A percentile compares a stretch with the other conserved stretches of the same genome.
These are phyloP conservation scores for Coccomyxa sp. DNA, from an alignment of 139 green algal genomes.

Conservation along the genomic window DNA sequence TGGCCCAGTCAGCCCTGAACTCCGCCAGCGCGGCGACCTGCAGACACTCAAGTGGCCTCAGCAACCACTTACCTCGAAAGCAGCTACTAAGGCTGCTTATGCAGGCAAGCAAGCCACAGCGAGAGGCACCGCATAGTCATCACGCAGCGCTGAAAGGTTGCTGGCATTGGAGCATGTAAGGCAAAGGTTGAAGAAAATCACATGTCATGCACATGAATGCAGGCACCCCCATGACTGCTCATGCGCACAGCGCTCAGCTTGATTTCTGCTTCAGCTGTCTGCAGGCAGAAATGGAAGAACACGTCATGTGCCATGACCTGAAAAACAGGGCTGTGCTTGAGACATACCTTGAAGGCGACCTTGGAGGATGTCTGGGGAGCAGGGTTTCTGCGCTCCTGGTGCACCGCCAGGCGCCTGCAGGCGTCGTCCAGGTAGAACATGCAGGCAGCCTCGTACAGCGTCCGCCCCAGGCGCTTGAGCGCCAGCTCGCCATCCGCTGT, in stretches of 20 bases:
- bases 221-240: slow-evolving; percentile 2
- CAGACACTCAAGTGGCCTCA: background rate
- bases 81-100: no score
- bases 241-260: no score
- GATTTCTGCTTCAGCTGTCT: no score
- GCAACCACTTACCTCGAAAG: no score
- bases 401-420: slow-evolving; percentile 23
- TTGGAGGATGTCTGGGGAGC: slow-evolving; percentile 38
- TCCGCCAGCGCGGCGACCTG: slow-evolving; percentile 38
- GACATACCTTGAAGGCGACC: slow-evolving; percentile 49
- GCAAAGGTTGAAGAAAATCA: no score
- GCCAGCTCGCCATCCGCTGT: slow-evolving; percentile 4
- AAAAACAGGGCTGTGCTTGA: background rate
- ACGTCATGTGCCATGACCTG: background rate
- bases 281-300: no score
- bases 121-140: no score
- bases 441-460: slow-evolving; percentile 34
- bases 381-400: slow-evolving; percentile 27
- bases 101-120: no score
- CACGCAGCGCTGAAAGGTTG: no score
- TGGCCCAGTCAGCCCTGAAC: slow-evolving; percentile 37
- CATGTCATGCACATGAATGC: background rate
- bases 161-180: no score
- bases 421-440: slow-evolving; percentile 51
- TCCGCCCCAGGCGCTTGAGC: slow-evolving; percentile 25